Percentiles rank a stretch among this genome's conserved stretches.
Evolutionary conservation across 148 eudicot species (phyloP).

Genomic region (Chenopodium suecicum): DNA sequence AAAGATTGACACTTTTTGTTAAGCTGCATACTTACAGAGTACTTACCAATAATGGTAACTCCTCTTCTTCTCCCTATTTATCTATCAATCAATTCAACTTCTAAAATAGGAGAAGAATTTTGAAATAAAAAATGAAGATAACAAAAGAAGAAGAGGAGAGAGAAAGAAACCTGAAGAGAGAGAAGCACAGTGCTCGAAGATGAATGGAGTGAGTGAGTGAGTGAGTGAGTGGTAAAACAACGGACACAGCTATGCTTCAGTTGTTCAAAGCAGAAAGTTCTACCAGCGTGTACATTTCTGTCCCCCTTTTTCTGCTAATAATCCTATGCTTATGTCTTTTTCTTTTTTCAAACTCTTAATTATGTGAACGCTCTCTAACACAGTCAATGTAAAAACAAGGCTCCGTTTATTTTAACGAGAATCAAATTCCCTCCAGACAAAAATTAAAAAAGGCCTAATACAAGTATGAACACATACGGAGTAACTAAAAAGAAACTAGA

Average conservation of each 20-base stretch:
- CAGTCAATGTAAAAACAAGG: neutral
- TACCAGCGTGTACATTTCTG: conserved; percentile 11
- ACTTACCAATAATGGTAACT: neutral
- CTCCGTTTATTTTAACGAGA: neutral
- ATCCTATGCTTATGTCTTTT: neutral
- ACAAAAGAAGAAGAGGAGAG: neutral
- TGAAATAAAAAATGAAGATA: neutral
- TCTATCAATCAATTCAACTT: neutral
- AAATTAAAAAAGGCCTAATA: no score
- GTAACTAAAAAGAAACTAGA: no score
- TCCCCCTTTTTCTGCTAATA: conserved; percentile 9
- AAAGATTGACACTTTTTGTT: neutral
- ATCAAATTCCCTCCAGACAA: no score
- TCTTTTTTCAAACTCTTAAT: no score
- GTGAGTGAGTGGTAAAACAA: neutral
- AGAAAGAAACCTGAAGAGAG: neutral
- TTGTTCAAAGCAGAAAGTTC: neutral
- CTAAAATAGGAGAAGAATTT: neutral
- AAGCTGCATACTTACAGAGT: neutral
- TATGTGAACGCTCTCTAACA: neutral
- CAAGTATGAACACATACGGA: no score
- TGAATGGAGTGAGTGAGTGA: neutral
- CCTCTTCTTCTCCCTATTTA: neutral
- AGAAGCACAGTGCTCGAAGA: neutral
- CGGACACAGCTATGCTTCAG: neutral